Evolutionary conservation across 768 basidiomycete genomes (phyloP), one percentile per base, ranked within the genome.

Genomic region (Dacryopinax spathularia): DNA sequence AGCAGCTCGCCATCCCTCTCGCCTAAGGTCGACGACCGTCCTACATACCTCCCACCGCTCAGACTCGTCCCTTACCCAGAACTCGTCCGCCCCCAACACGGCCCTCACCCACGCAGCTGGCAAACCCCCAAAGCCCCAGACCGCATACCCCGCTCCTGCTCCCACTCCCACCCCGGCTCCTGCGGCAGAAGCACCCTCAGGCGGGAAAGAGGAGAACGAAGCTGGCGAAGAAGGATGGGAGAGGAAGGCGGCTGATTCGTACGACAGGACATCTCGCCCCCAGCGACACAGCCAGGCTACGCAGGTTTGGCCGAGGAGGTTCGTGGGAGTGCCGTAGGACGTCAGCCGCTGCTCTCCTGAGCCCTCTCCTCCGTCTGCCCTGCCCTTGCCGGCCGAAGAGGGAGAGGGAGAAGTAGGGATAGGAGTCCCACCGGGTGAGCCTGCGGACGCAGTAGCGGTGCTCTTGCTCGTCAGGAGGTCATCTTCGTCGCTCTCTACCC

Each of bases 231-330:
- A 63, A n/a, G n/a, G 25, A 5, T 18, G 56, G 65, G 39, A 18
- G 70, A 71, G 25, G 65, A 60, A 22, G 67, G 67, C 4, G 63
- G 25, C 7, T 73, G 67, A 0, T 69, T 91, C 89, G 33, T 81
- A 78, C 9, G 70, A 69, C n/a, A 95, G 78, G 66, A 95, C 79
- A 70, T 96, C 92, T 13, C 75, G 71, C 0, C 85, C 89, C 93
- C 93, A 97, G 43, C 89, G 79, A 0, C 85, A 80, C 18, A 96
- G 77, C 91, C 92, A 97, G 72, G 88, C 90, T 1, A 82, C 82
- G 68, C 87, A 86, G 0, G 90, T 87, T 73, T 95, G 91, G 13
- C 93, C 93, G 63, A 96, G 89, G 76, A 91, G 94, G 74, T 91
- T 84, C 0, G 88, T 88, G 10, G 92, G 79, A n/a, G 83, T 79